phyloP scores from a whole-genome alignment of 2,329 filamentous ascomycete genomes.

The Cryphonectria radicalis region DNA sequence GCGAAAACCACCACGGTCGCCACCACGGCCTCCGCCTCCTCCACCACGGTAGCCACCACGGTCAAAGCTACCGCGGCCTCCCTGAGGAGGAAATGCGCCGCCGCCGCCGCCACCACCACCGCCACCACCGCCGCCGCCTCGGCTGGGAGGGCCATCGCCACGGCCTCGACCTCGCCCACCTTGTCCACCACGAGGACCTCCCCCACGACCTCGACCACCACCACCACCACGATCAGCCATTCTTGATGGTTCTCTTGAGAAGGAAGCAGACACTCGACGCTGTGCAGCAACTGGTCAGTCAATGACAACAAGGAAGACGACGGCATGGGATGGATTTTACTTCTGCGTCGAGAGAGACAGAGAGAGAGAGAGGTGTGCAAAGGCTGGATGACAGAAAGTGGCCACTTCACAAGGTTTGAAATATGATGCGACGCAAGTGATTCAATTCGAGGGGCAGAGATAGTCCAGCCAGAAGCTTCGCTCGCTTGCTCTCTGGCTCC shows the following conservation, averaged over 20 bases:
- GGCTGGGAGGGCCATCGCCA: background rate
- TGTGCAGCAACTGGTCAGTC: no score
- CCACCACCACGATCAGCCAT: slow-evolving; percentile 5
- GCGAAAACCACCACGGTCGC: slow-evolving; percentile 2
- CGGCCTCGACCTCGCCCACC: background rate
- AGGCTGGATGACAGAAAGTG: background rate
- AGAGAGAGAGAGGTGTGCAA: no score
- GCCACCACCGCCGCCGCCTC: slow-evolving; percentile 2
- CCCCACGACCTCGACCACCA: no score
- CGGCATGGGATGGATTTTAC: background rate
- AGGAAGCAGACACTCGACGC: background rate
- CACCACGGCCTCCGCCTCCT: slow-evolving; percentile 12
- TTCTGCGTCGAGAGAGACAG: background rate
- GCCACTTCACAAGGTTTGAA: background rate
- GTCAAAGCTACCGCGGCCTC: slow-evolving; percentile 13
- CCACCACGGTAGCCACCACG: slow-evolving; percentile 20
- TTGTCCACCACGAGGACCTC: slow-evolving; percentile 10
- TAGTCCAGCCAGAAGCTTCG: background rate
- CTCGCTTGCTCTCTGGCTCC: background rate
- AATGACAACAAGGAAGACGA: background rate
- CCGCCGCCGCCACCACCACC: slow-evolving; percentile 13
- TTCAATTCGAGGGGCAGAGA: background rate
- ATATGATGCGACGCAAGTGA: no score
- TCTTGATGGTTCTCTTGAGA: background rate
- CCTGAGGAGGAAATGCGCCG: slow-evolving; percentile 14